Conservation (phyloP, 2,329 filamentous ascomycete species). For the Aspergillus transmontanensis region DNA sequence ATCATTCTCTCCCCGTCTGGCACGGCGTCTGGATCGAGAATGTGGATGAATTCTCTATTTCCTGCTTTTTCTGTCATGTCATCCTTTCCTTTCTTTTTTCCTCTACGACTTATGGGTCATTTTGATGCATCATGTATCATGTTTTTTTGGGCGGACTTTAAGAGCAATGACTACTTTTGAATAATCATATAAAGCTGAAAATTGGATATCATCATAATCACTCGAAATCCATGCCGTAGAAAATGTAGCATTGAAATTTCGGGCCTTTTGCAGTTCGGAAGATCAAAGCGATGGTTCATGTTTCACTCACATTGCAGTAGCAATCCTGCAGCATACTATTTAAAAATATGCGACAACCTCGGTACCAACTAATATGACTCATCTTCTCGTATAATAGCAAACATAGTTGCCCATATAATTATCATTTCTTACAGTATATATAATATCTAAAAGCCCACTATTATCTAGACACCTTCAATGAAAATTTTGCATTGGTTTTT, state of each 20-base stretch:
- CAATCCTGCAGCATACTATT: background rate
- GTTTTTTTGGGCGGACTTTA: slow-evolving; percentile 17
- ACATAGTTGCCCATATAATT: background rate
- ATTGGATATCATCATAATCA: background rate
- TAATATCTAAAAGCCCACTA: background rate
- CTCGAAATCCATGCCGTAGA: background rate
- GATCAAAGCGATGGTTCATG: background rate
- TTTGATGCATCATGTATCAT: slow-evolving; percentile 30
- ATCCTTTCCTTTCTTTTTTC: slow-evolving; percentile 13
- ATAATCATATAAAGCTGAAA: background rate
- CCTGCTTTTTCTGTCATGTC: slow-evolving; percentile 11
- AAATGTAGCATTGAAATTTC: background rate
- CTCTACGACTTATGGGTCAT: slow-evolving; percentile 18
- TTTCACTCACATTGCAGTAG: background rate
- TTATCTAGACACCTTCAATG: background rate
- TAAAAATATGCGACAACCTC: background rate
- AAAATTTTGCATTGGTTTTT: background rate
- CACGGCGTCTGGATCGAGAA: slow-evolving; percentile 16
- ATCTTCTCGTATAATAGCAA: background rate
- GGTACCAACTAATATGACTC: background rate
- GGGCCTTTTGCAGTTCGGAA: background rate
- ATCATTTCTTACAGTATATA: background rate
- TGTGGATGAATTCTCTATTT: slow-evolving; percentile 8
- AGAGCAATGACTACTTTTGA: slow-evolving; percentile 5
- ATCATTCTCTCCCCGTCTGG: slow-evolving; percentile 19